Percentiles rank a stretch among this genome's conserved stretches.
phyloP scores from a whole-genome alignment of 257 asterid species.

The Rubia yunnanensis region DNA sequence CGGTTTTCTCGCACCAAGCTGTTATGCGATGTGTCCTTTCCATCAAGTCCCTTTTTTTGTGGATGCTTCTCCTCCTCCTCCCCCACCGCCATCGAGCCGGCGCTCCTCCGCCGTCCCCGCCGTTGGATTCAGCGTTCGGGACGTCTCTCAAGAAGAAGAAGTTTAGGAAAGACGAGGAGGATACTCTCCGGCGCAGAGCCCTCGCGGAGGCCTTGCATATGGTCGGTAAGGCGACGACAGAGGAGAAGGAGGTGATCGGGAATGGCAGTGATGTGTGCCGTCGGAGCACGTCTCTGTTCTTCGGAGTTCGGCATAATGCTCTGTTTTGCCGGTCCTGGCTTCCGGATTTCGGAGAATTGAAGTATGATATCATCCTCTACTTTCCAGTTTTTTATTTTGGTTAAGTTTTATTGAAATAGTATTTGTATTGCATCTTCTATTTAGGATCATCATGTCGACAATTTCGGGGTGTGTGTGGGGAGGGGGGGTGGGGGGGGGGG shows the following conservation, averaged over 20 bases:
- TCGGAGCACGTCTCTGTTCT: conserved; percentile 73
- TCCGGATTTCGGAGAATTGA: conserved; percentile 62
- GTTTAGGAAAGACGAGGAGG: conserved; percentile 89
- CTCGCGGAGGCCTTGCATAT: conserved; percentile 77
- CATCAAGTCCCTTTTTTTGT: conserved; percentile 55
- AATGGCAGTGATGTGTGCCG: conserved; percentile 28
- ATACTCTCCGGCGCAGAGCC: conserved; percentile 81
- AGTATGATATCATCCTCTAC: conserved; percentile 26
- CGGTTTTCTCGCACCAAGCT: conserved; percentile 48
- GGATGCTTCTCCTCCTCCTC: conserved; percentile 64
- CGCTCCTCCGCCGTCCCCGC: conserved; percentile 58
- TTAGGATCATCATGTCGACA: background rate
- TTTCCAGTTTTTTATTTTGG: background rate
- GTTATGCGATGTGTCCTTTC: conserved; percentile 31
- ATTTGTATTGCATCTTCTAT: background rate
- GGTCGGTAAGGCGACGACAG: conserved; percentile 24
- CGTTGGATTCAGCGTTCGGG: conserved; percentile 25
- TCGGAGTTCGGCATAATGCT: conserved; percentile 64
- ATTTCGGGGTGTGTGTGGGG: no score
- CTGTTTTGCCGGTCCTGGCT: conserved; percentile 94
- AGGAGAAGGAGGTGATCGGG: conserved; percentile 11
- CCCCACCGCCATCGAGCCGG: conserved; percentile 44
- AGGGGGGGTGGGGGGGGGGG: no score
- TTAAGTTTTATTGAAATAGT: background rate
- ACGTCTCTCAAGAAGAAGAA: conserved; percentile 26